Evolutionary conservation across 176 grass and related monocot genomes (phyloP).

Genomic region (Canna indica): DNA sequence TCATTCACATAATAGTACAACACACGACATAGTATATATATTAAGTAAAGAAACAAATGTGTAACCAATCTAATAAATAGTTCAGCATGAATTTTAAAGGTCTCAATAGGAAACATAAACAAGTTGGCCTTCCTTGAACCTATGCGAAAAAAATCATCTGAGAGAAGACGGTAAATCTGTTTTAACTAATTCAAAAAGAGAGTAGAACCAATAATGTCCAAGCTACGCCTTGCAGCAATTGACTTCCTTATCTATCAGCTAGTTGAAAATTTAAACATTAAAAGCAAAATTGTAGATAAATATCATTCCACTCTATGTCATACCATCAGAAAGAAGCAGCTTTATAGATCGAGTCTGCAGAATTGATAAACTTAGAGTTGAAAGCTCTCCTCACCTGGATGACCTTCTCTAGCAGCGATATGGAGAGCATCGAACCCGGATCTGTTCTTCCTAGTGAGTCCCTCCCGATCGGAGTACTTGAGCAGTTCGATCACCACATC

Average conservation of each 20-base stretch:
- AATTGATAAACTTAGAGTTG: not conserved
- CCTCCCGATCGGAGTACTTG: constrained; percentile 67
- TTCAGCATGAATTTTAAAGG: not conserved
- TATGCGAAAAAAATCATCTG: not conserved
- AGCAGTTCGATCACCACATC: constrained; percentile 84
- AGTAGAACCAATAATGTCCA: too few relatives aligned
- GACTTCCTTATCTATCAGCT: not conserved
- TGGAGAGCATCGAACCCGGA: constrained; percentile 64
- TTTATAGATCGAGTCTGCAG: not conserved
- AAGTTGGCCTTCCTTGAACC: not conserved
- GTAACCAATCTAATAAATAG: not conserved
- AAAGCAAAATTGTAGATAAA: too few relatives aligned
- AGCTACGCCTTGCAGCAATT: not conserved
- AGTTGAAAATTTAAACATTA: not conserved
- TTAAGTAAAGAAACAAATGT: too few relatives aligned
- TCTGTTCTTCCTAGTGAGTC: constrained; percentile 70
- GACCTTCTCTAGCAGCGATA: constrained; percentile 73
- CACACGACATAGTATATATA: too few relatives aligned
- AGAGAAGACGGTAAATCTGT: not conserved
- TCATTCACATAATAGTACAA: not conserved
- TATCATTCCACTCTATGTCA: too few relatives aligned
- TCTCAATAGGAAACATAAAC: not conserved
- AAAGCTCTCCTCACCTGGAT: constrained; percentile 47
- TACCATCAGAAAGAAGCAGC: not conserved
- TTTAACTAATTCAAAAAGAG: not conserved